Evolutionary conservation across 2,329 filamentous ascomycete genomes (phyloP).

Genomic region (Hypoxylon sp.): DNA sequence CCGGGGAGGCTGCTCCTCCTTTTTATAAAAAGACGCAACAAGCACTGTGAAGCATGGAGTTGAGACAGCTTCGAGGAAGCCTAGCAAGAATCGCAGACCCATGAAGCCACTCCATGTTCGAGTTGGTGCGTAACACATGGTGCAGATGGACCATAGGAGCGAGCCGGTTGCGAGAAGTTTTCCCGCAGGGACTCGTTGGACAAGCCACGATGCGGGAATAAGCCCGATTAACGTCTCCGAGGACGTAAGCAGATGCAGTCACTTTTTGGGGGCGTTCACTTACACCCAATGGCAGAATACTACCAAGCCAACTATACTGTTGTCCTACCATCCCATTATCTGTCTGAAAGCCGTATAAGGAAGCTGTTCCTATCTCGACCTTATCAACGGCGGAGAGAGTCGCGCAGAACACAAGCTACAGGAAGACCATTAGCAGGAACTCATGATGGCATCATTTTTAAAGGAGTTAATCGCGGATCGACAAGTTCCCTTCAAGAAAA

Average conservation of each 20-base stretch:
- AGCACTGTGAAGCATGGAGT: slow-evolving; percentile 55
- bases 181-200: slow-evolving; percentile 51
- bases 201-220: slow-evolving; percentile 48
- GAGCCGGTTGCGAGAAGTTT: slow-evolving; percentile 50
- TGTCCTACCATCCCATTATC: slow-evolving; percentile 55
- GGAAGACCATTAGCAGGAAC: slow-evolving; percentile 11
- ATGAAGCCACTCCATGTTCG: slow-evolving; percentile 53
- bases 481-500: not conserved
- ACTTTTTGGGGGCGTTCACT: slow-evolving; percentile 13
- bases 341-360: slow-evolving; percentile 54
- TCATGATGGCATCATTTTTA: not conserved
- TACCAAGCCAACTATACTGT: slow-evolving; percentile 55
- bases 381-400: slow-evolving; percentile 55
- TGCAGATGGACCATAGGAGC: slow-evolving; percentile 53
- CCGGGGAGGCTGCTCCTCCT: slow-evolving; percentile 42
- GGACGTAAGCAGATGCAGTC: not conserved
- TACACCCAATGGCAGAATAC: slow-evolving; percentile 52
- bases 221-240: slow-evolving; percentile 46
- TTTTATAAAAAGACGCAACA: slow-evolving; percentile 58
- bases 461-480: not conserved
- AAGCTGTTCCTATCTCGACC: slow-evolving; percentile 54
- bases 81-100: slow-evolving; percentile 56
- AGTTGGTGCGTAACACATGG: slow-evolving; percentile 49
- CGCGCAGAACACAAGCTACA: slow-evolving; percentile 50
- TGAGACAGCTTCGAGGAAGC: slow-evolving; percentile 56